phyloP scores from a whole-genome alignment of 2,329 filamentous ascomycete species.

The Fusarium sacchari region DNA sequence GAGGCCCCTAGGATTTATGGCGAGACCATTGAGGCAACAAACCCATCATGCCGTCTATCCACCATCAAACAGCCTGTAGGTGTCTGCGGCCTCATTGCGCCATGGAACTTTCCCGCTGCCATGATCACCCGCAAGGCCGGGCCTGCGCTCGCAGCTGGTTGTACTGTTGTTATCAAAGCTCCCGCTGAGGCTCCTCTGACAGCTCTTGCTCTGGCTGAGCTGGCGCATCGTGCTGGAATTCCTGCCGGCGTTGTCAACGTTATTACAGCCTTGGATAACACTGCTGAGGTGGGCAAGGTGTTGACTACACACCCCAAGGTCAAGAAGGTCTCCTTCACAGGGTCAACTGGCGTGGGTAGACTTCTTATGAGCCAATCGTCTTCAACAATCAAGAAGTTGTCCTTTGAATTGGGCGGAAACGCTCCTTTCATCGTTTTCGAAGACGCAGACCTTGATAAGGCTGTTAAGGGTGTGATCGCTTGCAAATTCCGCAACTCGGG shows the following conservation, averaged over 20 bases:
- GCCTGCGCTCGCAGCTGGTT: constrained; percentile 73
- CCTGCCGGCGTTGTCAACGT: constrained; percentile 90
- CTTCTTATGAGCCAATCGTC: constrained; percentile 75
- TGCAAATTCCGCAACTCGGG: constrained; percentile 78
- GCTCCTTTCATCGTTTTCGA: constrained; percentile 82
- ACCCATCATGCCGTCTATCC: constrained; percentile 64
- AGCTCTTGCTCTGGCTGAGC: constrained; percentile 83
- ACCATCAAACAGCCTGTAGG: constrained; percentile 49
- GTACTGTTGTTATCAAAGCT: constrained; percentile 85
- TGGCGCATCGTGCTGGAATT: constrained; percentile 84
- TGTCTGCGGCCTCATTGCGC: constrained; percentile 49
- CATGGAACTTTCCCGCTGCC: constrained; percentile 68
- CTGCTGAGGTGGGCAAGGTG: constrained; percentile 76
- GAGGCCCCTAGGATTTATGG: constrained; percentile 64
- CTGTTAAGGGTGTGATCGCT: constrained; percentile 71
- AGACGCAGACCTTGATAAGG: constrained; percentile 75
- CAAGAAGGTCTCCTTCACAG: constrained; percentile 79
- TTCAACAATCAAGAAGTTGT: constrained; percentile 76
- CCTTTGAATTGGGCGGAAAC: constrained; percentile 79
- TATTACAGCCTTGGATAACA: constrained; percentile 81
- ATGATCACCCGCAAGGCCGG: constrained; percentile 61
- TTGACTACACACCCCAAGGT: constrained; percentile 53
- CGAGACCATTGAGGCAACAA: constrained; percentile 63
- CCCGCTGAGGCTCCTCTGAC: constrained; percentile 92
- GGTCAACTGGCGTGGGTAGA: constrained; percentile 59